Percentiles rank a stretch among this genome's conserved stretches.
Conservation (phyloP, 2,329 filamentous ascomycete species). For the Exserohilum rostratum region DNA sequence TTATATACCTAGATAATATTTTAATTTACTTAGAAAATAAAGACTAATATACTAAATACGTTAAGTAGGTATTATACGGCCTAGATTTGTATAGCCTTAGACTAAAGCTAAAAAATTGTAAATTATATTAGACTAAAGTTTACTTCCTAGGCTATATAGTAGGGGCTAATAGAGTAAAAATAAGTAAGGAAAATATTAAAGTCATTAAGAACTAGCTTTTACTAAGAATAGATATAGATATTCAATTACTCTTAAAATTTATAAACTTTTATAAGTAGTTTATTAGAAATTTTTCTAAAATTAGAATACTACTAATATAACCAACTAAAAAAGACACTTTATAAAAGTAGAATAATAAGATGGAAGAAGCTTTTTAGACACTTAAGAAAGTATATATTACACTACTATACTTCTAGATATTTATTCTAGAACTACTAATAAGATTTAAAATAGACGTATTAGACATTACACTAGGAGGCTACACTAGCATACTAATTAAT, state of each 20-base stretch:
- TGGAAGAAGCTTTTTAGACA: neutral
- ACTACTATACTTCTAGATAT: conserved; percentile 24
- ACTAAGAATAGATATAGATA: conserved; percentile 21
- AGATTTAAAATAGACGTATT: neutral
- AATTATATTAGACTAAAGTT: conserved; percentile 3
- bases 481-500: neutral
- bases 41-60: neutral
- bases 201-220: conserved; percentile 24
- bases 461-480: neutral
- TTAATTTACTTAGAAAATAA: neutral
- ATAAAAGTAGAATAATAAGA: neutral
- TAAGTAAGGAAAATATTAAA: conserved; percentile 16
- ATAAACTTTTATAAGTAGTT: conserved; percentile 43
- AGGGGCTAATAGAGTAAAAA: neutral
- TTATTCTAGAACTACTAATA: neutral
- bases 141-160: conserved; percentile 6
- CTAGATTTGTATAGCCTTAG: neutral
- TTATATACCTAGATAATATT: too few relatives aligned
- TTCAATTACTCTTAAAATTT: conserved; percentile 39
- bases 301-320: too few relatives aligned
- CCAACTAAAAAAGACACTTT: too few relatives aligned
- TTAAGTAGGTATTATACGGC: neutral
- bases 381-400: conserved; percentile 22
- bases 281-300: conserved; percentile 26
- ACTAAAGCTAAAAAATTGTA: neutral